Conservation (phyloP, 2,329 filamentous ascomycete species). For the Neofusicoccum sp. region DNA sequence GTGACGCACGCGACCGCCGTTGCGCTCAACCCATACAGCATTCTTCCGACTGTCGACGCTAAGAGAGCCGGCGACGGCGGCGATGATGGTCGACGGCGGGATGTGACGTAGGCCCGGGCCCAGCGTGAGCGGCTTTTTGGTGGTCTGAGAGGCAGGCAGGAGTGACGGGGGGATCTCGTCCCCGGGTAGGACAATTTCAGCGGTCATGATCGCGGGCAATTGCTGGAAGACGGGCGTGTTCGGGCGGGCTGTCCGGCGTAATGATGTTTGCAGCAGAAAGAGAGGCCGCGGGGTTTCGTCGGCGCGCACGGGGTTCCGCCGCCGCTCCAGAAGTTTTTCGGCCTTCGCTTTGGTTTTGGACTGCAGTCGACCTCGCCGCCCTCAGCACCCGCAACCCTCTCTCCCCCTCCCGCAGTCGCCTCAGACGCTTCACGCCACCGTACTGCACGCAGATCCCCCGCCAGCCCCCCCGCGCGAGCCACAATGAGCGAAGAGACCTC, state of each 20-base stretch:
- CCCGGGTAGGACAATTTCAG: conserved; percentile 75
- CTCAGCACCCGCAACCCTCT: background rate
- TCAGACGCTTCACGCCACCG: background rate
- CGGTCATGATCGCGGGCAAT: conserved; percentile 48
- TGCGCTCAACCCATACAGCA: conserved; percentile 72
- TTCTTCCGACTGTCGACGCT: conserved; percentile 70
- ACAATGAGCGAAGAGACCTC: conserved; percentile 53
- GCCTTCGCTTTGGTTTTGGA: background rate
- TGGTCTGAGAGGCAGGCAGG: conserved; percentile 66
- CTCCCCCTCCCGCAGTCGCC: background rate
- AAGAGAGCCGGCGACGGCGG: conserved; percentile 66
- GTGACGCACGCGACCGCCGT: conserved; percentile 63
- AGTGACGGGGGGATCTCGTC: conserved; percentile 66
- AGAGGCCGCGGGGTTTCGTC: background rate
- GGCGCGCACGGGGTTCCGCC: background rate
- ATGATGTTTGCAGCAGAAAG: conserved; percentile 5
- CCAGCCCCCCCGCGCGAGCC: background rate
- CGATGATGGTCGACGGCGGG: conserved; percentile 69
- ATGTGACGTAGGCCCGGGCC: conserved; percentile 82
- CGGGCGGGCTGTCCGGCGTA: background rate
- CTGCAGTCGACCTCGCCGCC: background rate
- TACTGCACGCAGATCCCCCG: background rate
- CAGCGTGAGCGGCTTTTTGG: conserved; percentile 68
- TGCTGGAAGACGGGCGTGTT: background rate
- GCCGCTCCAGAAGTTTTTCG: conserved; percentile 14